Evolutionary conservation across 192 early-diverging fungal genomes (phyloP).

Genomic region (Backusella psychrophila): DNA sequence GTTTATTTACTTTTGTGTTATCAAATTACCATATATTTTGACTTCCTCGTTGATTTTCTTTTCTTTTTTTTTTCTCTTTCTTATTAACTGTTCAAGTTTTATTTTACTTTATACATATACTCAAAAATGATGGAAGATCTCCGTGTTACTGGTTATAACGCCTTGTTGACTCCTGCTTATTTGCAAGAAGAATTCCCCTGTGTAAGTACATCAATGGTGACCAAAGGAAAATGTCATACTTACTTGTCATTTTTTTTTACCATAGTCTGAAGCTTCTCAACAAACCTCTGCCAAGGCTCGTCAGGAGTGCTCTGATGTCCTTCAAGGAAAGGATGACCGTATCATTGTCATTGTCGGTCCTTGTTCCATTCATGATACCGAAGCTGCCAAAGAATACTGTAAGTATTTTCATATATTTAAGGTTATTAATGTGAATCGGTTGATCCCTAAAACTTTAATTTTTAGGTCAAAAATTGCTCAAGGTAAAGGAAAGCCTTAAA

Average conservation of each 20-base stretch:
- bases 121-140: constrained; percentile 71
- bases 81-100: background rate
- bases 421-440: background rate
- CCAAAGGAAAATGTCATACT: background rate
- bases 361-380: constrained; percentile 83
- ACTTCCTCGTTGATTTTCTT: background rate
- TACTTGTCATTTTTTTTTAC: background rate
- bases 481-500: constrained; percentile 44
- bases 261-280: constrained; percentile 26
- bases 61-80: background rate
- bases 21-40: background rate
- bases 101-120: background rate
- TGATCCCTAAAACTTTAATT: background rate
- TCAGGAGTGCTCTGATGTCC: constrained; percentile 62
- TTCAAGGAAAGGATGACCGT: constrained; percentile 72
- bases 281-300: constrained; percentile 50
- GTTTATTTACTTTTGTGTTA: constrained; percentile 11
- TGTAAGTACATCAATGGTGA: constrained; percentile 36
- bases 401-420: background rate
- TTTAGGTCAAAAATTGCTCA: constrained; percentile 22
- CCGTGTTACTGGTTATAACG: constrained; percentile 83
- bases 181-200: constrained; percentile 82
- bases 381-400: constrained; percentile 78
- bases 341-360: constrained; percentile 84
- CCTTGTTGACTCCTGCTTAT: constrained; percentile 86